Evolutionary conservation across 1,139 yeast genomes (phyloP), one percentile per base, ranked within the genome.

Genomic region (Yarrowia galli): DNA sequence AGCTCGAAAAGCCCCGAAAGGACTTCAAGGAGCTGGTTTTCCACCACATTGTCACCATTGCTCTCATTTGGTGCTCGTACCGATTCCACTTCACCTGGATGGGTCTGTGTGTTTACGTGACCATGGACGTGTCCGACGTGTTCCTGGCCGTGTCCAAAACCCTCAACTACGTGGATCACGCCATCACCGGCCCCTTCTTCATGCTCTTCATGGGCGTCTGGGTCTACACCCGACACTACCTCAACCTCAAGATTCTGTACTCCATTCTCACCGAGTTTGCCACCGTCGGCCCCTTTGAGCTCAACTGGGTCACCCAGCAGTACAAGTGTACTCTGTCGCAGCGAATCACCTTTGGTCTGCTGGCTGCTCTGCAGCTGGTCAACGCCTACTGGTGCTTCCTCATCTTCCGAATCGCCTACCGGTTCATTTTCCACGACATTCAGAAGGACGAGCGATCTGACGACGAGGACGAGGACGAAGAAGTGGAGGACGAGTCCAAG

Each of bases 311-410:
- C n/a, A 88, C 96, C 40, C 95, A 92, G 77, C 97, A 93, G 78
- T 95, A 93, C 82, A 95, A 96, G 79, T 95, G 98, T 80, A 92
- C 91, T 89, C 91, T 96, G 72, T 89, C 98, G 20, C 97, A 91
- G 80, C 89, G 91, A 70, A 92, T 95, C 76, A 93, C 95, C 2
- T 93, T 95, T 75, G 79, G 80, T 23, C 84, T 95, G 75, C 84
- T 95, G 70, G 82, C 85, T 69, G 93, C 96, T 1, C 84, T 95
- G 72, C 99, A 95, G 77, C 75, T 91, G 69, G 93, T 95, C 69
- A 95, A 95, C 75, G 74, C 85, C 28, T 95, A 91, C 80, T 95
- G 99, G 99, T 83, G 93, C 70, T 86, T 85, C 74, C 83, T 95
- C 75, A 91, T 96, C 70, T 73, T 90, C 68, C 87, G 98, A 77